Conservation (phyloP, 2,329 filamentous ascomycete genomes). For the Phaeosphaeria sp. region DNA sequence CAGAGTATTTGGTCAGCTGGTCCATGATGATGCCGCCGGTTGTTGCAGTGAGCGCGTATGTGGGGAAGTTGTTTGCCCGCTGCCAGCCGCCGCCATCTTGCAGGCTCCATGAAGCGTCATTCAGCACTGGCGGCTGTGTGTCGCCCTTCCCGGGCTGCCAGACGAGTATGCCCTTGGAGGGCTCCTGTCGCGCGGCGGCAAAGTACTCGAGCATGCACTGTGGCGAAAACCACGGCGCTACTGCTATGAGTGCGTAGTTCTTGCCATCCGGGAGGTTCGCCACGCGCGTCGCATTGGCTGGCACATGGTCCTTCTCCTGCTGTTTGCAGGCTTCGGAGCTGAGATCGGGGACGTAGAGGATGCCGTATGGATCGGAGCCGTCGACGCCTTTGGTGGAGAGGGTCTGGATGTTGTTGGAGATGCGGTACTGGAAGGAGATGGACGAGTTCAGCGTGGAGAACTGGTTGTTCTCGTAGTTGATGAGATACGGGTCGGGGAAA, state of each 20-base stretch:
- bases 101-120: constrained; percentile 73
- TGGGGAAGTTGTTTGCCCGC: constrained; percentile 72
- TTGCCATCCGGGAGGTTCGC: constrained; percentile 67
- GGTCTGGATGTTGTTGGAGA: constrained; percentile 71
- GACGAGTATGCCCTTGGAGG: constrained; percentile 65
- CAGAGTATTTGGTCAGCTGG: constrained; percentile 78
- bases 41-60: constrained; percentile 79
- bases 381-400: constrained; percentile 73
- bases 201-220: constrained; percentile 79
- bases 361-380: constrained; percentile 71
- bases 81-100: constrained; percentile 76
- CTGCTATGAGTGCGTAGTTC: constrained; percentile 77
- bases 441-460: constrained; percentile 38
- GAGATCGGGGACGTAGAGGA: constrained; percentile 85
- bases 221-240: constrained; percentile 84
- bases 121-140: constrained; percentile 68
- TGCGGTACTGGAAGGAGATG: constrained; percentile 47
- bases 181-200: constrained; percentile 63
- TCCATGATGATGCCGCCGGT: constrained; percentile 73
- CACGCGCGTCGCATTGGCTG: constrained; percentile 75
- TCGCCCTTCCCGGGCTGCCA: constrained; percentile 58
- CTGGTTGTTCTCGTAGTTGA: constrained; percentile 37
- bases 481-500: constrained; percentile 43
- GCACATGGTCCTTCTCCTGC: constrained; percentile 70
- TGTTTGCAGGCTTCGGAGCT: constrained; percentile 67